Evolutionary conservation across 345 rosid genomes (phyloP), one percentile per base, ranked within the genome.

Genomic region (Hypericum androsaemum): DNA sequence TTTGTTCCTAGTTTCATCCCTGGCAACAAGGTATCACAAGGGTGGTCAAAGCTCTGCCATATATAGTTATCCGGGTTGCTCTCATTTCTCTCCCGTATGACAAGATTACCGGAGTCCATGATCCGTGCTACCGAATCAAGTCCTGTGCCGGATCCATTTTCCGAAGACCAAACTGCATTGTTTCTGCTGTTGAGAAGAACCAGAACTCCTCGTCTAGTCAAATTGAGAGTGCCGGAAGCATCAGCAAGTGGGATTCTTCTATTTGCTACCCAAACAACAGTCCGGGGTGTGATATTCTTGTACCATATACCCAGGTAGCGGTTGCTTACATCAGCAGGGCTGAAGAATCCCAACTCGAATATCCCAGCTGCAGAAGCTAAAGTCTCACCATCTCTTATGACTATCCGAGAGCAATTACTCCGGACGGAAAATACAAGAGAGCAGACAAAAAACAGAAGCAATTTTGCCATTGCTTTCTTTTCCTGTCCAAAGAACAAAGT

Each of bases 291-390:
- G 38, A 6, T 13, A 15, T 37, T 50, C 49, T 54, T 60, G 58
- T 70, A 70, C 70, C 62, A 70, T 52, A 74, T 67, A 17, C 73
- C 75, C 48, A 66, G 56, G 59, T 67, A 71, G 39, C 38, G 8
- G 39, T 56, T 58, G 11, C 32, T 16, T 38, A 47, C 38, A 56
- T 41, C 12, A 3, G 39, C 39, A 13, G 62, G 56, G 46, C 55
- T 63, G 14, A 63, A 55, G 51, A 63, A 63, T 62, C 60, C 56
- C 8, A 63, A 17, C 38, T 7, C 37, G 56, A 56, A 56, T 11
- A 28, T 56, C 45, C 36, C 52, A 37, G 17, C 16, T 5, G 67
- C 45, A 7, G 67, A 63, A 50, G 50, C 50, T 52, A 56, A 14
- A 11, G 56, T 15, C n/a, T 43, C 28, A 3, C 39, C 12, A 39